phyloP scores from a whole-genome alignment of 1,139 yeast species.

The Diutina rugosa region DNA sequence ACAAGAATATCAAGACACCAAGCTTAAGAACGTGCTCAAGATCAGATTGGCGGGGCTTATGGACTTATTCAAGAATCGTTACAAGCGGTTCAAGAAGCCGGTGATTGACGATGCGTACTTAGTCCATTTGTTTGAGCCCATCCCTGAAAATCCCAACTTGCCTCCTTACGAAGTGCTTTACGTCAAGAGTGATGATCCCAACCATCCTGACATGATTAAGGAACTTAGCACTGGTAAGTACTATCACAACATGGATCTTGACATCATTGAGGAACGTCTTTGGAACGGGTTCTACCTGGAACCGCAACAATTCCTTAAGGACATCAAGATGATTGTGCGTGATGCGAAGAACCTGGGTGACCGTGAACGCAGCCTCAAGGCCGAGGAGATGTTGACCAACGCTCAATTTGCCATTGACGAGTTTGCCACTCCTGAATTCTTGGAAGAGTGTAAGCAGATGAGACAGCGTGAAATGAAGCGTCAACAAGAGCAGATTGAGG shows the following conservation, averaged over 20 bases:
- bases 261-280: conserved; percentile 82
- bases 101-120: conserved; percentile 65
- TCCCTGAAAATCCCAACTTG: conserved; percentile 18
- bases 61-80: conserved; percentile 79
- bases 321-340: conserved; percentile 68
- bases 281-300: conserved; percentile 97
- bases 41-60: conserved; percentile 76
- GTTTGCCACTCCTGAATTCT: conserved; percentile 58
- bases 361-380: conserved; percentile 74
- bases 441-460: conserved; percentile 65
- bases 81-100: conserved; percentile 85
- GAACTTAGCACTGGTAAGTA: conserved; percentile 65
- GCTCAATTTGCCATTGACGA: conserved; percentile 95
- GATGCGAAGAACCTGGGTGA: conserved; percentile 72
- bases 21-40: conserved; percentile 71
- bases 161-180: conserved; percentile 34
- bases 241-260: conserved; percentile 83
- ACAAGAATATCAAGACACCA: conserved; percentile 62
- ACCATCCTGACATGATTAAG: conserved; percentile 52
- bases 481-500: conserved; percentile 12
- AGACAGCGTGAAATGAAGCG: conserved; percentile 54
- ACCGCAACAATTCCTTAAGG: conserved; percentile 79
- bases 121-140: conserved; percentile 66
- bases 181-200: conserved; percentile 39
- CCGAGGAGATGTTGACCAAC: conserved; percentile 92